These are phyloP conservation scores for Scedosporium minutisporum DNA, from an alignment of 2,329 filamentous ascomycete genomes.

Conservation along the genomic window DNA sequence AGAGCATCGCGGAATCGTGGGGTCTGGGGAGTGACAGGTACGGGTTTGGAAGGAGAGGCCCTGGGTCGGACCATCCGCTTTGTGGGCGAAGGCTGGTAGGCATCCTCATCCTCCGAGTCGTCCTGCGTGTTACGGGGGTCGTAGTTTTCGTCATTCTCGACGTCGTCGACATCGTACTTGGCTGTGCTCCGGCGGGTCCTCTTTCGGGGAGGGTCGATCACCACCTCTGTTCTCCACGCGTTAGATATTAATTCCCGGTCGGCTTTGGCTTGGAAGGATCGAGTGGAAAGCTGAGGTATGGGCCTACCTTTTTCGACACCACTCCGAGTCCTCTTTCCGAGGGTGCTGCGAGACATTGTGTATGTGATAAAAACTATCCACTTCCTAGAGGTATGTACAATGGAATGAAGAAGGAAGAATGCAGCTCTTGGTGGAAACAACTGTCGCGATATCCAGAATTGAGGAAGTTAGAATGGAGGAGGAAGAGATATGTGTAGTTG, in stretches of 20 bases:
- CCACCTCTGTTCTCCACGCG: conserved; percentile 3
- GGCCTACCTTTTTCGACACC: conserved; percentile 13
- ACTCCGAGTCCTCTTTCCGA: conserved; percentile 16
- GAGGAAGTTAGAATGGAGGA: background rate
- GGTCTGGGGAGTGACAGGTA: conserved; percentile 59
- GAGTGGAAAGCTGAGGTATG: background rate
- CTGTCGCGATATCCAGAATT: background rate
- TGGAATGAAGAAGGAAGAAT: background rate
- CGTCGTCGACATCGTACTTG: conserved; percentile 39
- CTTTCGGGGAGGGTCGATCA: conserved; percentile 29
- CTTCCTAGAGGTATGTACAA: background rate
- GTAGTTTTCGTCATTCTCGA: conserved; percentile 55
- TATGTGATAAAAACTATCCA: background rate
- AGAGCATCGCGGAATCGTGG: conserved; percentile 73
- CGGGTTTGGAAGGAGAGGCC: conserved; percentile 20
- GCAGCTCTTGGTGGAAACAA: background rate
- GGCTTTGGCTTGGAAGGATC: too few relatives aligned
- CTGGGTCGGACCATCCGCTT: conserved; percentile 17
- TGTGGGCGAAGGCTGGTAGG: conserved; percentile 13
- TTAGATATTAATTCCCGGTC: background rate
- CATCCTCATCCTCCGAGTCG: conserved; percentile 17
- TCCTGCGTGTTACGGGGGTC: conserved; percentile 29
- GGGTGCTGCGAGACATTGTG: conserved; percentile 14
- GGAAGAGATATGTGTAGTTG: background rate
- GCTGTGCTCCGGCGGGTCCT: conserved; percentile 32